A percentile compares a stretch with the other conserved stretches of the same genome.
These are phyloP conservation scores for Diplodia corticola DNA, from an alignment of 2,329 filamentous ascomycete species.

Conservation along the genomic window DNA sequence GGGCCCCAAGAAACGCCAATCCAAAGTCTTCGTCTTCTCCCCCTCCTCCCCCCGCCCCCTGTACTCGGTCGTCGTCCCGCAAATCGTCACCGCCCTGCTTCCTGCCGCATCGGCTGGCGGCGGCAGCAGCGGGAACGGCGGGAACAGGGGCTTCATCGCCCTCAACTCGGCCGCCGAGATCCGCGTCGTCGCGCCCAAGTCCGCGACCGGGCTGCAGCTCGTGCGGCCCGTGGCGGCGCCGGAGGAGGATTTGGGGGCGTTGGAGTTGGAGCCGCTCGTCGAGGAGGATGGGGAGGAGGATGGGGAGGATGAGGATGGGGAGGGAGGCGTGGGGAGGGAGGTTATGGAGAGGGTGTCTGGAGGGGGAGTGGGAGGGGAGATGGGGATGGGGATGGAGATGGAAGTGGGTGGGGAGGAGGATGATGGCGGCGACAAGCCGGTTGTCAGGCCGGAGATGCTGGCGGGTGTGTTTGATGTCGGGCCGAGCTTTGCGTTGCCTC, in stretches of 20 bases:
- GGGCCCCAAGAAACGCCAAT: slow-evolving; percentile 30
- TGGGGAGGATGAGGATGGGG: slow-evolving; percentile 28
- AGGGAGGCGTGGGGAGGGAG: slow-evolving; percentile 26
- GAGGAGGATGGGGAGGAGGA: slow-evolving; percentile 28
- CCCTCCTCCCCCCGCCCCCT: slow-evolving; percentile 61
- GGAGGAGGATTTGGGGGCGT: slow-evolving; percentile 28
- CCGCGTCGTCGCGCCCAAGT: slow-evolving; percentile 46
- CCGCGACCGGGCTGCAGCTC: slow-evolving; percentile 30
- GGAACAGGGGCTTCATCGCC: slow-evolving; percentile 69
- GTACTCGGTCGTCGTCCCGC: slow-evolving; percentile 55
- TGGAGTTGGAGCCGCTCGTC: slow-evolving; percentile 24
- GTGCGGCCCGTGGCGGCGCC: slow-evolving; percentile 34
- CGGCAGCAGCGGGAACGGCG: slow-evolving; percentile 45
- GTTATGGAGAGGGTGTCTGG: slow-evolving; percentile 36
- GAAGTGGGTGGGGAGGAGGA: background rate
- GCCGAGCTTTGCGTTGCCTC: slow-evolving; percentile 67
- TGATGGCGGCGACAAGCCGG: slow-evolving; percentile 55
- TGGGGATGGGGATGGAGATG: too few relatives aligned
- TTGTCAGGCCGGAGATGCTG: slow-evolving; percentile 68
- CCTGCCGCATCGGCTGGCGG: slow-evolving; percentile 49
- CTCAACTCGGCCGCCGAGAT: slow-evolving; percentile 77
- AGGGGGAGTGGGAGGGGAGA: background rate
- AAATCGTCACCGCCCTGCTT: slow-evolving; percentile 66
- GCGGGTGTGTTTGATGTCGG: slow-evolving; percentile 70
- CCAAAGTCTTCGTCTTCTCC: slow-evolving; percentile 65